Evolutionary conservation across 1,284 basidiomycete species (phyloP), one percentile per base, ranked within the genome.

Genomic region (Omphalotus olearius): DNA sequence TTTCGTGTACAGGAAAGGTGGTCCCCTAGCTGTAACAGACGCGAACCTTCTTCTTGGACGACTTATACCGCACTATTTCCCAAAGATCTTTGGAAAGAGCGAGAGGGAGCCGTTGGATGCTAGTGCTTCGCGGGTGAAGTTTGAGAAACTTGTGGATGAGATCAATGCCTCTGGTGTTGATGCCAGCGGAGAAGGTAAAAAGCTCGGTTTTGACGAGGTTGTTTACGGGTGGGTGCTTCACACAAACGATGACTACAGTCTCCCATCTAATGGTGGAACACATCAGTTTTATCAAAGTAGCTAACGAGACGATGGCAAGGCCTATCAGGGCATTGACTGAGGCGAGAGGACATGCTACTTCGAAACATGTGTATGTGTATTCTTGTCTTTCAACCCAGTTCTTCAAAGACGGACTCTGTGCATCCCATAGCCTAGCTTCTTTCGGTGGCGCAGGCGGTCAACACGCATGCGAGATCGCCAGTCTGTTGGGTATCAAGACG

Each of bases 391-490:
- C 37, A 51, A 7, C 5, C 17, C 23, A 18, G 20, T 17, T 45
- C 46, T 16, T 46, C 35, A 43, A 40, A 49, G 26, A 30, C 50
- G 17, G 37, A 25, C 47, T 20, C 30, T 25, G 6, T 33, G 4
- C 44, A 7, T 6, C 38, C 16, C 16, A 28, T 53, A 88, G 85
- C 28, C 70, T 98, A 4, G 88, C 92, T 2, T 89, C 85, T 55
- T 98, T 98, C 61, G 95, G 92, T 20, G 92, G 92, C 16, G 92
- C 92, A 2, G 93, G 93, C 11, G 93, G 93, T 0, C 93, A 96
- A 62, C 92, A 95, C 59, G 93, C 91, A 4, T 94, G 91, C 73
- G 87, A 92, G 59, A 91, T 96, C 44, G 91, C 86, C 2, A 75
- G 80, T 20, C 74, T 89, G 25, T 75, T 96, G 0, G 89, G 89